phyloP scores from a whole-genome alignment of 148 eudicot genomes.

The Oxyria digyna region DNA sequence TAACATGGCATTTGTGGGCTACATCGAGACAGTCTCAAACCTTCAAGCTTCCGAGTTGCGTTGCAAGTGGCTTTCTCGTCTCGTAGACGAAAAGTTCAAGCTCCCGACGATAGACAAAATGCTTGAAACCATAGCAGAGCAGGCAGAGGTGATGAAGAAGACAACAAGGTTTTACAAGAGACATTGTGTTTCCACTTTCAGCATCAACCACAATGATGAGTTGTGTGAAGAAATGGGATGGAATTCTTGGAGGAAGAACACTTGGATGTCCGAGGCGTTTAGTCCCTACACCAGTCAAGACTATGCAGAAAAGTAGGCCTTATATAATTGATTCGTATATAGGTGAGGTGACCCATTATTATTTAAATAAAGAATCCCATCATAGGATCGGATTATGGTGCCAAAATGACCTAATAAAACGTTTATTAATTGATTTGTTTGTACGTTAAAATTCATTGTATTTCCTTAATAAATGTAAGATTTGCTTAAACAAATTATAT shows the following conservation, averaged over 20 bases:
- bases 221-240: conserved; percentile 89
- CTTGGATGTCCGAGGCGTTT: conserved; percentile 69
- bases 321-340: background rate
- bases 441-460: too few species aligned
- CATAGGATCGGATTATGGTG: conserved; percentile 2
- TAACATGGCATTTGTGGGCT: conserved; percentile 90
- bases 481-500: too few species aligned
- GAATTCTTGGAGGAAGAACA: conserved; percentile 77
- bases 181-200: conserved; percentile 79
- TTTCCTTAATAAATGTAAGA: background rate
- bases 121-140: conserved; percentile 42
- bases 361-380: background rate
- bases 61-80: conserved; percentile 70
- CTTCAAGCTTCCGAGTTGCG: conserved; percentile 82
- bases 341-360: background rate
- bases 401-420: background rate
- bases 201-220: conserved; percentile 75
- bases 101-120: conserved; percentile 63
- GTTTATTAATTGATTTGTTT: background rate
- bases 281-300: conserved; percentile 86
- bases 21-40: conserved; percentile 78
- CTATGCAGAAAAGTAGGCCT: conserved; percentile 14
- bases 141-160: conserved; percentile 76
- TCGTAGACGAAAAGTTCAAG: conserved; percentile 43
- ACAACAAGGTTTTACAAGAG: conserved; percentile 78